Evolutionary conservation across 345 rosid species (phyloP).

Genomic region (Boechera retrofracta): DNA sequence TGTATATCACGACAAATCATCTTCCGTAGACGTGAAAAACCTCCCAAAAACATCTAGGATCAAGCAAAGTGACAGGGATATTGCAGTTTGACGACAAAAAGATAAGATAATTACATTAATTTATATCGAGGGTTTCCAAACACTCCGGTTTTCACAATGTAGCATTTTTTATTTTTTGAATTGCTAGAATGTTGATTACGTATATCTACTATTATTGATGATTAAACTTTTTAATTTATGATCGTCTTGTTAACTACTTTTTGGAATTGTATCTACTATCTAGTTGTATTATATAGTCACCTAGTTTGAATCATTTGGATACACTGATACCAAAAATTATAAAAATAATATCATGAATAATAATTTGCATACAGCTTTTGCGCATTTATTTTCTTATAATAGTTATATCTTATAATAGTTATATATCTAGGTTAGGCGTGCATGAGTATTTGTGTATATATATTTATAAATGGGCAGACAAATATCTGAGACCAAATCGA

Average conservation of each 20-base stretch:
- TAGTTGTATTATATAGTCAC: conserved; percentile 29
- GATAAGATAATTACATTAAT: background rate
- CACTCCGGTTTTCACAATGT: background rate
- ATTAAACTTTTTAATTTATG: background rate
- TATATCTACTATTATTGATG: conserved; percentile 6
- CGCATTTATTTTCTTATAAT: conserved; percentile 21
- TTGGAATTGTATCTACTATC: background rate
- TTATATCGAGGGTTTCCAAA: background rate
- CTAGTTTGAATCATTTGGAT: conserved; percentile 32
- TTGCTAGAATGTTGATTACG: background rate
- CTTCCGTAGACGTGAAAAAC: conserved; percentile 18
- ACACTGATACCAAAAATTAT: too few species aligned
- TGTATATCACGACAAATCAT: conserved; percentile 17
- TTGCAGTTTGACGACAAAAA: background rate
- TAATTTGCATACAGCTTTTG: conserved; percentile 36
- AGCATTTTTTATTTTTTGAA: background rate
- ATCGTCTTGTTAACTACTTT: background rate
- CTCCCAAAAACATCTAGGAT: conserved; percentile 8
- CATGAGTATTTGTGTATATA: conserved; percentile 10
- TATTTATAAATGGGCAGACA: conserved; percentile 26
- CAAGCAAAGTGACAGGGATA: conserved; percentile 20
- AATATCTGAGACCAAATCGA: conserved; percentile 39
- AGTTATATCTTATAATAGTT: conserved; percentile 9
- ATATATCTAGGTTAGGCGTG: conserved; percentile 22
- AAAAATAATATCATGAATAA: too few species aligned